These are phyloP conservation scores for Panicum miliaceum DNA, from an alignment of 176 grass and related monocot species.

Conservation along the genomic window DNA sequence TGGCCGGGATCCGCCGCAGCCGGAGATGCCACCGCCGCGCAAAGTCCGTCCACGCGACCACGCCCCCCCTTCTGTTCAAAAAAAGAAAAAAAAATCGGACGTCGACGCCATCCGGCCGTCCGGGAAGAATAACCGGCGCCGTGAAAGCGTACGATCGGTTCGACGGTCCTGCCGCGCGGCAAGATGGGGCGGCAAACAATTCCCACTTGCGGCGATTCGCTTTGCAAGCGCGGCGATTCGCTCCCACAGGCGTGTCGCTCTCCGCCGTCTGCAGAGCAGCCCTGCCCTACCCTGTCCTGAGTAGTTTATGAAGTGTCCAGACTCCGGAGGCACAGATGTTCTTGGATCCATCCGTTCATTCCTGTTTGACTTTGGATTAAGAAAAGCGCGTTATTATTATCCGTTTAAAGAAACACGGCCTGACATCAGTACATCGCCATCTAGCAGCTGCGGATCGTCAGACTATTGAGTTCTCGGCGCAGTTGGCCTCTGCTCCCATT, in stretches of 20 bases:
- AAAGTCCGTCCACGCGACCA: no score
- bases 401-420: neutral
- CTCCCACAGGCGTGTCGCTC: no score
- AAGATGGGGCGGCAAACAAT: neutral
- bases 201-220: constrained; percentile 11
- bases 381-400: neutral
- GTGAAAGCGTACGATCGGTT: neutral
- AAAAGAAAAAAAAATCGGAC: neutral
- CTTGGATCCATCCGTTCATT: neutral
- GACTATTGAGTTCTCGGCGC: neutral
- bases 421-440: constrained; percentile 23
- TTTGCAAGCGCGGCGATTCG: constrained; percentile 33
- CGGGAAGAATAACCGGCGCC: neutral
- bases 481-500: constrained; percentile 19
- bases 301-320: constrained; percentile 1
- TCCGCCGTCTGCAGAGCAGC: no score
- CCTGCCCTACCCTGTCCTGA: neutral
- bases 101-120: neutral
- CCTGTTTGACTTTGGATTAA: constrained; percentile 34
- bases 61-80: constrained; percentile 1
- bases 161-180: neutral
- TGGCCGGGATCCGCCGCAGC: neutral
- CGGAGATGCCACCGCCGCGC: neutral
- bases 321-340: neutral
- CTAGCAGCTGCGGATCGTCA: constrained; percentile 2